phyloP scores from a whole-genome alignment of 225 moss, liverwort and hornwort genomes.

The Pseudoscleropodium purum region DNA sequence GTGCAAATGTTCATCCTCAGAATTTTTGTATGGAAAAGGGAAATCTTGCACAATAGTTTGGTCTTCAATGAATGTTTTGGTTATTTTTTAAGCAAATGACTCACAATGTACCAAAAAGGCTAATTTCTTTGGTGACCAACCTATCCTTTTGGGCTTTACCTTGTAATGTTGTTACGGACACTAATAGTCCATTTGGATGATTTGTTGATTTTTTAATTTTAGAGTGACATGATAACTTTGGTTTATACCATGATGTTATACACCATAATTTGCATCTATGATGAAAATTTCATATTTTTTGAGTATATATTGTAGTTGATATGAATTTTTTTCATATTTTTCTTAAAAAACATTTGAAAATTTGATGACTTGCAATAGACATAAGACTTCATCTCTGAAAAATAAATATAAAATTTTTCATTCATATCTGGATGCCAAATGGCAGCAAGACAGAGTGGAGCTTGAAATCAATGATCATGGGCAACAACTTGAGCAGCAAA shows the following conservation, averaged over 20 bases:
- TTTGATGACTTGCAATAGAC: neutral
- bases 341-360: neutral
- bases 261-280: neutral
- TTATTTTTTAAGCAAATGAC: neutral
- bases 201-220: neutral
- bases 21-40: too few relatives aligned
- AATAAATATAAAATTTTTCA: neutral
- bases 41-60: neutral
- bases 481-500: neutral
- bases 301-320: neutral
- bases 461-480: too few relatives aligned
- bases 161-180: rapidly evolving
- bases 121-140: neutral
- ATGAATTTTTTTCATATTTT: neutral
- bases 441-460: neutral
- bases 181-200: neutral
- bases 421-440: neutral
- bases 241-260: neutral
- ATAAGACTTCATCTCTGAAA: neutral
- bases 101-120: neutral
- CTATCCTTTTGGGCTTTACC: rapidly evolving
- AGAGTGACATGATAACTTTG: neutral
- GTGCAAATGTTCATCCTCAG: too few relatives aligned
- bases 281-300: neutral
- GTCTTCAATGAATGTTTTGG: neutral